Base-by-base conservation (phyloP, 2,329 filamentous ascomycete species). In the Seiridium cupressi region DNA sequence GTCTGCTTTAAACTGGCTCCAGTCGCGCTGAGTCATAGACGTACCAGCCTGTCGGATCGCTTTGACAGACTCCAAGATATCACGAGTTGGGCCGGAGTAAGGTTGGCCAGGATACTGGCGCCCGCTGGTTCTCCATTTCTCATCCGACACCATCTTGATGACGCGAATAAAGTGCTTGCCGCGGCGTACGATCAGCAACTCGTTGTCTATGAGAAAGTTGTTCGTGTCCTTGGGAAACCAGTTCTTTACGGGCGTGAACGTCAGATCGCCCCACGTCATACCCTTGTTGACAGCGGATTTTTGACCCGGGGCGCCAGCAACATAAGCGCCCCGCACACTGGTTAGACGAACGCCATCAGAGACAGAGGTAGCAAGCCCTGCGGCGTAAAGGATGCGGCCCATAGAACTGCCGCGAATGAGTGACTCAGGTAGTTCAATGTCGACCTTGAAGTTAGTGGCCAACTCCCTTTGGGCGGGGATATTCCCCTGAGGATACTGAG, bases 131-230 rank as follows among this genome's bases (percentile, higher is more conserved):
- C 72, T 67, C 79, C 82, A 88, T 61, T 81, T 80, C 51, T 83
- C 76, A 67, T 89, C 84, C 62, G 73, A 76, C 36, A 89, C 76
- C 62, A 89, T 77, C 72, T 88, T 78, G 56, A 89, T 77, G 64
- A 88, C 80, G 51, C 85, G 82, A 51, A 89, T 72, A 63, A 88
- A 86, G 73, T 87, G 82, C 75, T 87, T 88, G 64, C 86, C 86
- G 68, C 81, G 85, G 64, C 87, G 84, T 57, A 89, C 75, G 65
- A 89, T 81, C 63, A 89, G 75, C 51, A 88, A 65, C 63, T 81
- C 78, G 60, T 72, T 84, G 62, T 87, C 84, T 18, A 91, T 81
- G 59, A 89, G 75, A 67, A 82, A 90, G 59, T 85, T 83, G 60
- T 78, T 69, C 0, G 86, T 88, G 57, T 89, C 83, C 32, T 79